Evolutionary conservation across 129 eudicot genomes (phyloP), one percentile per base, ranked within the genome.

Genomic region (Calendula officinalis): DNA sequence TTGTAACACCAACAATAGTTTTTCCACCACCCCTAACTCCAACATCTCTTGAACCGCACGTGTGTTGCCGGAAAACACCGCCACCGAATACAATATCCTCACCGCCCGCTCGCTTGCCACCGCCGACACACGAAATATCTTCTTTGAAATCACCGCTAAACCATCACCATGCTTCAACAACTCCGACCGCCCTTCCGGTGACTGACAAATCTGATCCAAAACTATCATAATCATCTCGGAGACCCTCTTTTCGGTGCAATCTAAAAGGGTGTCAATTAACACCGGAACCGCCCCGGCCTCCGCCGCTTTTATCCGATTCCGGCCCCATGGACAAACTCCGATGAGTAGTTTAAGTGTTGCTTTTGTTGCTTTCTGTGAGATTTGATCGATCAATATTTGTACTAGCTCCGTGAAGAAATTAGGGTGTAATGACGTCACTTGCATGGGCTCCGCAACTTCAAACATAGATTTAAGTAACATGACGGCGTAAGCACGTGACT

Each of bases 71-170:
- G 84, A 78, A 34, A 43, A 86, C 66, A 75, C 67, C 5, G 81
- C 65, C 17, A 86, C 63, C 64, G 83, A 75, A 66, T 53, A 64
- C 79, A 86, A 46, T 37, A 83, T 70, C 73, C 65, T 69, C 43
- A 86, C 90, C 44, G 82, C 95, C 22, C 75, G 78, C 48, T 86
- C 87, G 33, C 81, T 83, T 0, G 81, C 87, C n/a, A 51, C 22
- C 22, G 76, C 37, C 5, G 90, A 86, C 53, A 86, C 79, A 60
- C 90, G 72, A 22, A 86, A 76, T 17, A 83, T 75, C 73, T 83
- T 86, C 83, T 83, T 86, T 7, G 95, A 86, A 43, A 86, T 83
- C 50, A 86, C 80, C 6, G 95, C 87, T 30, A 86, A 58, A 8
- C 95, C 85, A 0, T 84, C 95, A 8, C 69, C 82, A 38, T 86